These are phyloP conservation scores for Secale cereale DNA, from an alignment of 176 grass and related monocot genomes.

Conservation along the genomic window DNA sequence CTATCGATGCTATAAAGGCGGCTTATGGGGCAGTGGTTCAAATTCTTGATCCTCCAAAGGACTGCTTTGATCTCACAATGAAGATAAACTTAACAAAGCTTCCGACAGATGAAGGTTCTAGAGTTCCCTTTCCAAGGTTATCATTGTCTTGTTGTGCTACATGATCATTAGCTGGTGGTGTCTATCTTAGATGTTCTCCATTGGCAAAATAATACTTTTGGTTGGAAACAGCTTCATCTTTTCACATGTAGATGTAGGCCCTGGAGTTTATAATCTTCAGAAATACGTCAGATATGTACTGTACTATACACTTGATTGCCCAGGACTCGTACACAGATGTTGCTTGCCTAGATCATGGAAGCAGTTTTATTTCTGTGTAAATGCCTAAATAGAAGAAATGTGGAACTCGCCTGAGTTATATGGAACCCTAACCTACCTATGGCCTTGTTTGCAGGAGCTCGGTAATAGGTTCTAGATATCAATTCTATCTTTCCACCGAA, in stretches of 20 bases:
- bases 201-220: background rate
- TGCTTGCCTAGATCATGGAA: slow-evolving; percentile 14
- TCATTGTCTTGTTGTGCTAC: slow-evolving; percentile 69
- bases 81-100: slow-evolving; percentile 96
- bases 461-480: background rate
- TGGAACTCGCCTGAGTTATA: background rate
- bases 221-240: slow-evolving; percentile 5
- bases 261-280: background rate
- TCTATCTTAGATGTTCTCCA: slow-evolving; percentile 17
- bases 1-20: slow-evolving; percentile 86
- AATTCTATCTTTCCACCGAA: background rate
- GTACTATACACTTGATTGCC: background rate
- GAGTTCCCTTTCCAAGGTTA: slow-evolving; percentile 94
- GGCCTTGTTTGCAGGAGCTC: background rate
- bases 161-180: slow-evolving; percentile 25
- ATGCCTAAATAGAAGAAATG: slow-evolving; percentile 12
- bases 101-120: slow-evolving; percentile 95
- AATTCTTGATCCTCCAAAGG: slow-evolving; percentile 96
- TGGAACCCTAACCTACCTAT: background rate
- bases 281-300: background rate
- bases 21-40: slow-evolving; percentile 82
- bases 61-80: slow-evolving; percentile 94
- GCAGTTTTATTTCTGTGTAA: background rate
- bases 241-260: background rate
- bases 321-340: background rate